A percentile compares a stretch with the other conserved stretches of the same genome.
Evolutionary conservation across 2,329 filamentous ascomycete genomes (phyloP).

Genomic region (Alternaria burnsii): DNA sequence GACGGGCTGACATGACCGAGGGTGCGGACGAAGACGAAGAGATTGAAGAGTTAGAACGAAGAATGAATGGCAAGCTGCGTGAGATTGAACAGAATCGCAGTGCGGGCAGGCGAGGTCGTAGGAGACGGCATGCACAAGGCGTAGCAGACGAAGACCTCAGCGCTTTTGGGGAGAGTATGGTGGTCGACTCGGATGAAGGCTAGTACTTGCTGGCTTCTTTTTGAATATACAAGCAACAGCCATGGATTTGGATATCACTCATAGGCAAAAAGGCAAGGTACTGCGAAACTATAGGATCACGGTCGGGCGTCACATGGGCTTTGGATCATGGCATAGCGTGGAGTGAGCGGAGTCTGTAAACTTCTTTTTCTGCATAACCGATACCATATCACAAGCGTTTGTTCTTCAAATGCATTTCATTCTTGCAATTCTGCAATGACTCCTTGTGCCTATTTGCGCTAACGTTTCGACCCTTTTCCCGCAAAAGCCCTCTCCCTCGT

Average conservation of each 20-base stretch:
- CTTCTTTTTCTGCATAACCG: background rate
- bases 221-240: background rate
- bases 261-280: background rate
- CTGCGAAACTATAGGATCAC: background rate
- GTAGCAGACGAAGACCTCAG: conserved; percentile 53
- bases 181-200: conserved; percentile 64
- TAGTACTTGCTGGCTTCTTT: background rate
- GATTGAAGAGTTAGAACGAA: conserved; percentile 64
- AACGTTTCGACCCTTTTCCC: background rate
- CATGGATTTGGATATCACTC: background rate
- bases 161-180: conserved; percentile 58
- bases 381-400: conserved; percentile 1
- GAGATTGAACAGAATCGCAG: conserved; percentile 59
- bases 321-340: conserved; percentile 14
- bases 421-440: background rate
- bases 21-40: conserved; percentile 35
- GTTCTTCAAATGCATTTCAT: background rate
- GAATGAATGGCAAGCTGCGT: conserved; percentile 61
- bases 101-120: conserved; percentile 63
- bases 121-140: conserved; percentile 56
- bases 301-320: conserved; percentile 1
- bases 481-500: background rate
- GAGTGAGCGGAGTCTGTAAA: conserved; percentile 1
- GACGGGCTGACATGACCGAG: background rate
- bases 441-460: no score